A percentile compares a stretch with the other conserved stretches of the same genome.
Conservation (phyloP, 306 rosid species). For the Erythrophleum fordii region DNA sequence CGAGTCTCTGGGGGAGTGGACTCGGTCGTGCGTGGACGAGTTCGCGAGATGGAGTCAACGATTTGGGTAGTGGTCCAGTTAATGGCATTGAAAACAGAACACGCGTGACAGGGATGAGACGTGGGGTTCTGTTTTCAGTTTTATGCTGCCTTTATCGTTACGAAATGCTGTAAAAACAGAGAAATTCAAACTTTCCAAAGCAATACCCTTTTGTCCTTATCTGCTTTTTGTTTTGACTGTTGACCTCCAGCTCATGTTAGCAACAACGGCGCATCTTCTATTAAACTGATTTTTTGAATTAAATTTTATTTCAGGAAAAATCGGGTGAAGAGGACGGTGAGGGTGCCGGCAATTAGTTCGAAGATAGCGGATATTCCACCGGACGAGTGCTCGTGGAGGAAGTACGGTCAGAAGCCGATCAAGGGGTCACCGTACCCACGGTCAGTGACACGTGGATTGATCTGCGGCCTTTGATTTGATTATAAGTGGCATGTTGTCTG, state of each 20-base stretch:
- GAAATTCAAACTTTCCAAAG: slow-evolving; percentile 38
- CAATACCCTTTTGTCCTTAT: slow-evolving; percentile 12
- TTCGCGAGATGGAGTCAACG: slow-evolving; percentile 50
- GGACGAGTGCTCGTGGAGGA: slow-evolving; percentile 92
- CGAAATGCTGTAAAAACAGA: not conserved
- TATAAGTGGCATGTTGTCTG: not conserved
- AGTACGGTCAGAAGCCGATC: slow-evolving; percentile 95
- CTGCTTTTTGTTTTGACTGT: slow-evolving; percentile 26
- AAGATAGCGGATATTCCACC: slow-evolving; percentile 92
- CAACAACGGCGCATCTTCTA: not conserved
- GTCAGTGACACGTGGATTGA: slow-evolving; percentile 38
- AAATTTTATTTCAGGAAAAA: slow-evolving; percentile 60
- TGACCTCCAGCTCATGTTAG: slow-evolving; percentile 21
- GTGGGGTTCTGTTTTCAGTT: slow-evolving; percentile 4
- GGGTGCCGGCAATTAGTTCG: slow-evolving; percentile 89
- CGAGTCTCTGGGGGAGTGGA: slow-evolving; percentile 30
- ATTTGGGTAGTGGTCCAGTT: slow-evolving; percentile 43
- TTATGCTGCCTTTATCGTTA: slow-evolving; percentile 4
- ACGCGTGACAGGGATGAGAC: slow-evolving; percentile 57
- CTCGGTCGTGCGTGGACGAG: slow-evolving; percentile 26
- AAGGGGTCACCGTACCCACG: slow-evolving; percentile 94
- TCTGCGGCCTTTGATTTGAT: not conserved
- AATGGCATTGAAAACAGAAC: slow-evolving; percentile 39
- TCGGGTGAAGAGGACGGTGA: slow-evolving; percentile 72
- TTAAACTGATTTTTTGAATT: not conserved